Evolutionary conservation across 1,139 yeast genomes (phyloP).

Genomic region (Hyphopichia pseudoburtonii): DNA sequence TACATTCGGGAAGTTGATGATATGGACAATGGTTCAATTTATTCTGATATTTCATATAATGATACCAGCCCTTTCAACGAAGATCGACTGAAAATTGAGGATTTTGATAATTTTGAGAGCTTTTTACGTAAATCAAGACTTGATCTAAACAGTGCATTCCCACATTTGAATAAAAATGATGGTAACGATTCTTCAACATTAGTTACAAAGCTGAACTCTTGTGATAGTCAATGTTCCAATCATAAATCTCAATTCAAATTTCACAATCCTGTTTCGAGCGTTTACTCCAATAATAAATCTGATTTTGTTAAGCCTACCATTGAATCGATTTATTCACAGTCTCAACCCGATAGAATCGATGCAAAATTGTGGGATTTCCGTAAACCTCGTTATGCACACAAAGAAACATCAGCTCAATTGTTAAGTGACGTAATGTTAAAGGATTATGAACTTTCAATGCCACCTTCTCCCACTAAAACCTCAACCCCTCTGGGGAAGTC

Average conservation of each 20-base stretch:
- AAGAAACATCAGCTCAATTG: conserved; percentile 13
- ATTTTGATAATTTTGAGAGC: conserved; percentile 31
- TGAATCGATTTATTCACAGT: conserved; percentile 24
- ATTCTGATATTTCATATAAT: conserved; percentile 28
- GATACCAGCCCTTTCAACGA: conserved; percentile 17
- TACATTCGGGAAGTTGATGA: no score
- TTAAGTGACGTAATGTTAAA: conserved; percentile 20
- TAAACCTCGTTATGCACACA: no score
- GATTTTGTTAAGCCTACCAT: conserved; percentile 27
- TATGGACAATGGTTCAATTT: conserved; percentile 22
- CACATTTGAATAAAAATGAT: conserved; percentile 14
- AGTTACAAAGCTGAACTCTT: conserved; percentile 24
- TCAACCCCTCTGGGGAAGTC: conserved; percentile 1
- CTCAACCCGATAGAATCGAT: not conserved
- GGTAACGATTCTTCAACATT: not conserved
- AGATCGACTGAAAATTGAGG: conserved; percentile 9
- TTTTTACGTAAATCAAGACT: conserved; percentile 37
- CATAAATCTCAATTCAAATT: conserved; percentile 18
- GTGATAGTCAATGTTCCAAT: conserved; percentile 21
- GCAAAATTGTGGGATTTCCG: no score
- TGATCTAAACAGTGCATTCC: conserved; percentile 33
- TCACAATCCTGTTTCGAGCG: conserved; percentile 40
- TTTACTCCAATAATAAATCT: conserved; percentile 19
- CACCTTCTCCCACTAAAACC: conserved; percentile 4
- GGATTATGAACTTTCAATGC: conserved; percentile 2